phyloP scores from a whole-genome alignment of 805 yeast genomes.

The Metschnikowia aberdeeniae region DNA sequence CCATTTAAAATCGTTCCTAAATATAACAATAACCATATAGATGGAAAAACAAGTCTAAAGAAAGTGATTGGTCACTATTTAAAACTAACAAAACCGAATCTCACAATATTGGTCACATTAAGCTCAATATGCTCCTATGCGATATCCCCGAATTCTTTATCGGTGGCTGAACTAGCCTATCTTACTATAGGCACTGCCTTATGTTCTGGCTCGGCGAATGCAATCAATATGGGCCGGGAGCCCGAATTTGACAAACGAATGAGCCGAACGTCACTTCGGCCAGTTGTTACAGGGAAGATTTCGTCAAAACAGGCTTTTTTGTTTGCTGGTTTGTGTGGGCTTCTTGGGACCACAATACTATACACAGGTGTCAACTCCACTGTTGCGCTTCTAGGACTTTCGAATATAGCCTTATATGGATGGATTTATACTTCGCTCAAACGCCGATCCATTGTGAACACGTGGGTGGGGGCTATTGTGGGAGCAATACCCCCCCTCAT shows the following conservation, averaged over 20 bases:
- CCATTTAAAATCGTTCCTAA: conserved; percentile 59
- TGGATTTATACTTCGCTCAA: conserved; percentile 92
- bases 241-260: conserved; percentile 83
- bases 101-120: conserved; percentile 81
- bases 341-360: conserved; percentile 63
- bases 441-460: conserved; percentile 77
- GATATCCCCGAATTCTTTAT: conserved; percentile 77
- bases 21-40: not conserved
- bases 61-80: conserved; percentile 51
- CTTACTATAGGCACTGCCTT: conserved; percentile 82
- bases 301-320: conserved; percentile 71
- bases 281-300: conserved; percentile 80
- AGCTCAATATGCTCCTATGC: conserved; percentile 95
- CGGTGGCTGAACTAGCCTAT: conserved; percentile 63
- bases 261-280: conserved; percentile 85
- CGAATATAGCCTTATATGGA: conserved; percentile 78
- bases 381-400: conserved; percentile 75
- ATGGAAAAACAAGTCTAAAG: conserved; percentile 16
- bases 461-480: conserved; percentile 99
- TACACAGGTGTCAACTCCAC: conserved; percentile 80
- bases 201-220: conserved; percentile 92
- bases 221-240: conserved; percentile 95
- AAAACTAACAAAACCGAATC: conserved; percentile 84
- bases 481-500: conserved; percentile 98
- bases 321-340: conserved; percentile 76